Conservation (phyloP, 139 green algal genomes). For the Diplosphaera chodatii region DNA sequence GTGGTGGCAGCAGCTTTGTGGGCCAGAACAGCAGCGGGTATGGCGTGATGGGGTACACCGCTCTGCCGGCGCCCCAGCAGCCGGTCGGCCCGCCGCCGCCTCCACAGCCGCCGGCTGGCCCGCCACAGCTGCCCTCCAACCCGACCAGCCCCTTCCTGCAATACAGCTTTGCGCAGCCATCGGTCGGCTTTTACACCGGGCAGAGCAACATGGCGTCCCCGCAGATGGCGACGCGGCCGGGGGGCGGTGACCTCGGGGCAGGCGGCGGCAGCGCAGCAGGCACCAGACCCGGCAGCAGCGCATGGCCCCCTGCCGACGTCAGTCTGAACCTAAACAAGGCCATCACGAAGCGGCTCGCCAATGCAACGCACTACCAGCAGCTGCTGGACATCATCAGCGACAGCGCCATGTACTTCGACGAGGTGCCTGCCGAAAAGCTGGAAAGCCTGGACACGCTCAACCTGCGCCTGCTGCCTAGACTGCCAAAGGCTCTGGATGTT, state of each 20-base stretch:
- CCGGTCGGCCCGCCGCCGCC: no score
- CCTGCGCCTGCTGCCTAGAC: no score
- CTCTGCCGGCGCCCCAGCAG: background rate
- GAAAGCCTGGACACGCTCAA: no score
- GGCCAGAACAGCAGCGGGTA: background rate
- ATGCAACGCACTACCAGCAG: conserved; percentile 28
- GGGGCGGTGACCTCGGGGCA: background rate
- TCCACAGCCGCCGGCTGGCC: no score
- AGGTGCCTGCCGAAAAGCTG: no score
- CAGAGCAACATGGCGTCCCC: background rate
- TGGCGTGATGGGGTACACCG: background rate
- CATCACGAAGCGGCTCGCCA: conserved; percentile 29
- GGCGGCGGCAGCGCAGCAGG: background rate
- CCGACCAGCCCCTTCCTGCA: background rate
- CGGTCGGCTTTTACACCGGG: background rate
- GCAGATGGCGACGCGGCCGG: background rate
- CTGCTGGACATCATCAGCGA: conserved; percentile 19
- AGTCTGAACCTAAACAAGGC: conserved; percentile 27
- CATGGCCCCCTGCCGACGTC: background rate
- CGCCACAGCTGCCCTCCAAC: background rate
- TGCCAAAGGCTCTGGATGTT: no score
- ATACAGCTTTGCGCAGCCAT: background rate
- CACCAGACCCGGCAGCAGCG: no score
- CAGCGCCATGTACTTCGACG: conserved; percentile 20
- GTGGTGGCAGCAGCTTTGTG: background rate